These are phyloP conservation scores for Geranium rotundifolium DNA, from an alignment of 345 rosid genomes.

Conservation along the genomic window DNA sequence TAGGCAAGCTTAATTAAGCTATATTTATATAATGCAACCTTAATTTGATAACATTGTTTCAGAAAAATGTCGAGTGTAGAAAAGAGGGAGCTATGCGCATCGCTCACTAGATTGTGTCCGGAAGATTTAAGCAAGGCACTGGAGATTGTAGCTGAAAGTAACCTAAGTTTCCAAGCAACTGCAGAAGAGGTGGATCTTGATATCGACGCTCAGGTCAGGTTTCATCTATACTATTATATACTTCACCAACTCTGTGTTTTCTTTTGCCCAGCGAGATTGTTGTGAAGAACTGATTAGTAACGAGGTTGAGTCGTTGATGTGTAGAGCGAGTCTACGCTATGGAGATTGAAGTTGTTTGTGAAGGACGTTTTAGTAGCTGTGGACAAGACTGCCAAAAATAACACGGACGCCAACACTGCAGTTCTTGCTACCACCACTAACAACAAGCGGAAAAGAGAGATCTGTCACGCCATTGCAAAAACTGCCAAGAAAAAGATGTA, in stretches of 20 bases:
- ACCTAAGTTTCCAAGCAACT: slow-evolving; percentile 44
- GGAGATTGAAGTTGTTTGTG: slow-evolving; percentile 15
- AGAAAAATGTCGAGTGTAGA: slow-evolving; percentile 65
- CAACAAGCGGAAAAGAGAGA: slow-evolving; percentile 38
- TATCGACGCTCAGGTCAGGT: slow-evolving; percentile 79
- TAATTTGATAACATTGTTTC: slow-evolving; percentile 5
- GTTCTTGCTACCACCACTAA: neutral
- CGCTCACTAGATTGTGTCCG: slow-evolving; percentile 42
- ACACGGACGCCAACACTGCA: neutral
- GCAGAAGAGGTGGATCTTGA: slow-evolving; percentile 69
- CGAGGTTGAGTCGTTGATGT: neutral
- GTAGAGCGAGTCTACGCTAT: slow-evolving; percentile 12
- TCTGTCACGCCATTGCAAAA: slow-evolving; percentile 29
- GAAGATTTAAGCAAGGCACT: slow-evolving; percentile 67
- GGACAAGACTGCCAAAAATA: slow-evolving; percentile 2
- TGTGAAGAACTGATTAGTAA: neutral
- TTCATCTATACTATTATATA: neutral
- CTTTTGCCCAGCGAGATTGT: too few relatives aligned
- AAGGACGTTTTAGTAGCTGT: slow-evolving; percentile 9
- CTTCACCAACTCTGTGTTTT: neutral
- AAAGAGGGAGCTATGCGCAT: slow-evolving; percentile 49
- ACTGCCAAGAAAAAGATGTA: slow-evolving; percentile 31
- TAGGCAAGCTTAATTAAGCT: too few relatives aligned
- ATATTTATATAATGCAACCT: too few relatives aligned
- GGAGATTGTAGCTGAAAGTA: slow-evolving; percentile 57